Evolutionary conservation across 2,329 filamentous ascomycete genomes (phyloP).

Genomic region (Zelopaecilomyces penicillatus): DNA sequence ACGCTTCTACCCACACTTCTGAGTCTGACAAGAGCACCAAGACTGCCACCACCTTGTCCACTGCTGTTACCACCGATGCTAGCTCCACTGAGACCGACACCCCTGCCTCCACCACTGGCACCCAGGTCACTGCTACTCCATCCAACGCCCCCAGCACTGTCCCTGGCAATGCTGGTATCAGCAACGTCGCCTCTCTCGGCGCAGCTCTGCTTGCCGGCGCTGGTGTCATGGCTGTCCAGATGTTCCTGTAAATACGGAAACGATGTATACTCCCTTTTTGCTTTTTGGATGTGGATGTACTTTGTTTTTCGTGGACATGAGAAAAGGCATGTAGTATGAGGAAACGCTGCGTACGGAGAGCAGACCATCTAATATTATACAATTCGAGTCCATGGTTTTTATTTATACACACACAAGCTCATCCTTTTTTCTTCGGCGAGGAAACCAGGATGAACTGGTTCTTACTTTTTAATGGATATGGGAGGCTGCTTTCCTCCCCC

Average conservation of each 20-base stretch:
- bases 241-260: constrained; percentile 18
- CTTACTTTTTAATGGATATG: too few species aligned
- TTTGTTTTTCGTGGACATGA: constrained; percentile 14
- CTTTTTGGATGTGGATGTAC: constrained; percentile 10
- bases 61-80: constrained; percentile 9
- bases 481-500: neutral
- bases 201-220: constrained; percentile 20
- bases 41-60: constrained; percentile 13
- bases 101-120: constrained; percentile 5
- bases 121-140: constrained; percentile 9
- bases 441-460: too few species aligned
- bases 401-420: neutral
- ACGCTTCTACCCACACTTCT: constrained; percentile 3
- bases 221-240: constrained; percentile 21
- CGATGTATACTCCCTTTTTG: neutral
- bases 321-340: constrained; percentile 18
- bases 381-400: constrained; percentile 20
- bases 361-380: constrained; percentile 23
- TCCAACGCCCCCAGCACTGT: constrained; percentile 12
- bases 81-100: constrained; percentile 10
- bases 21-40: constrained; percentile 13
- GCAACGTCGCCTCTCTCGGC: constrained; percentile 15
- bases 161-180: constrained; percentile 19
- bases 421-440: too few species aligned
- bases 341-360: constrained; percentile 14